Percentiles rank a stretch among this genome's conserved stretches.
phyloP scores from a whole-genome alignment of 768 basidiomycete species.

The Mrakia frigida region DNA sequence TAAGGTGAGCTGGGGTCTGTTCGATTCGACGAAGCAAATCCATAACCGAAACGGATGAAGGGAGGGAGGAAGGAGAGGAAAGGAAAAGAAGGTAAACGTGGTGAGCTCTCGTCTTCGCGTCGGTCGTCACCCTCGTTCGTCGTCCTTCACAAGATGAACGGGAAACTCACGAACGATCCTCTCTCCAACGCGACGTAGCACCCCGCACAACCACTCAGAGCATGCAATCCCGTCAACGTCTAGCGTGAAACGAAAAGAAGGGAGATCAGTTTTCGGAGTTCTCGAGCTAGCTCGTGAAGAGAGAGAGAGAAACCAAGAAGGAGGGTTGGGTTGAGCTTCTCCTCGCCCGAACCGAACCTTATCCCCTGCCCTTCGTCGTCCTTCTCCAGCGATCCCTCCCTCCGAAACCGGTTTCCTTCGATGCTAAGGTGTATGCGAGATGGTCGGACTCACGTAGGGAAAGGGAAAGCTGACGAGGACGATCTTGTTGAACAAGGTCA shows the following conservation, averaged over 20 bases:
- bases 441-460: conserved; percentile 57
- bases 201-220: conserved; percentile 77
- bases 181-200: conserved; percentile 60
- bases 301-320: too few species aligned
- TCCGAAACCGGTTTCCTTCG: conserved; percentile 15
- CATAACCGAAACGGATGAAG: too few species aligned
- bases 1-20: conserved; percentile 54
- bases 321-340: neutral
- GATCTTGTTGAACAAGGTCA: conserved; percentile 93
- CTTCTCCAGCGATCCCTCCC: neutral
- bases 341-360: neutral
- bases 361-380: neutral
- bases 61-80: neutral
- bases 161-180: conserved; percentile 52
- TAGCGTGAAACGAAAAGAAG: conserved; percentile 17
- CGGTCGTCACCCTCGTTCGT: too few species aligned
- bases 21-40: too few species aligned
- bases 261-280: neutral
- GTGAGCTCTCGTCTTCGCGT: too few species aligned
- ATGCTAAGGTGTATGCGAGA: neutral
- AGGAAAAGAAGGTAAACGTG: neutral
- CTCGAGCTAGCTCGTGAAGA: too few species aligned
- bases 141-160: too few species aligned
- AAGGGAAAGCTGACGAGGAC: conserved; percentile 89
- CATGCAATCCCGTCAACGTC: conserved; percentile 86